Conservation (phyloP, 2,329 filamentous ascomycete species). For the Achaetomium macrosporum region DNA sequence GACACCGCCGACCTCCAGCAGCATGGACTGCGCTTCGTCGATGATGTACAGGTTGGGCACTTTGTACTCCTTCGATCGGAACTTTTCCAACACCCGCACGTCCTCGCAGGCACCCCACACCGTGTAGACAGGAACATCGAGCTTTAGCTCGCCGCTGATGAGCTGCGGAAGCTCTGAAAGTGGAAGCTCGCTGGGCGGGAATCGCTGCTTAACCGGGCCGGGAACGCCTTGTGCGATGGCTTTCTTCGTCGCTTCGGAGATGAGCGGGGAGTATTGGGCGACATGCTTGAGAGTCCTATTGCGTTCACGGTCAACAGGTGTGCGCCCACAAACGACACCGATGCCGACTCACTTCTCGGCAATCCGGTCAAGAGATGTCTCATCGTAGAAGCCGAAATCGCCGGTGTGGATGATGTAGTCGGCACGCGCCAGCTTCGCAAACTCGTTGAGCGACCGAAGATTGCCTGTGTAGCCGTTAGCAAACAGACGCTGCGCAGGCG, state of each 20-base stretch:
- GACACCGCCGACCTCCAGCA: slow-evolving; percentile 90
- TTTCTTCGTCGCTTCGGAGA: slow-evolving; percentile 71
- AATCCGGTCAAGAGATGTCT: slow-evolving; percentile 90
- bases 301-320: slow-evolving; percentile 16
- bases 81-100: slow-evolving; percentile 94
- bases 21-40: slow-evolving; percentile 91
- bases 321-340: slow-evolving; percentile 7
- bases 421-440: slow-evolving; percentile 88
- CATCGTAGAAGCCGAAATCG: slow-evolving; percentile 98
- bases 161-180: slow-evolving; percentile 90
- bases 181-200: slow-evolving; percentile 72
- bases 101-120: slow-evolving; percentile 99
- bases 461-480: slow-evolving; percentile 60
- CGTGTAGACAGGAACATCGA: slow-evolving; percentile 95
- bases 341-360: slow-evolving; percentile 76
- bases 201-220: slow-evolving; percentile 80
- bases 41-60: slow-evolving; percentile 97
- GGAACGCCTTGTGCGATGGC: slow-evolving; percentile 59
- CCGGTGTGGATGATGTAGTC: slow-evolving; percentile 98
- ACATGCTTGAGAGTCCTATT: slow-evolving; percentile 92
- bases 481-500: slow-evolving; percentile 3
- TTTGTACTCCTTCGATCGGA: slow-evolving; percentile 96
- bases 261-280: slow-evolving; percentile 93
- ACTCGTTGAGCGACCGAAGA: slow-evolving; percentile 88
- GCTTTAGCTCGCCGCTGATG: slow-evolving; percentile 78